Percentiles rank a stretch among this genome's conserved stretches.
Evolutionary conservation across 495 filamentous ascomycete species (phyloP).

Genomic region (Annulohypoxylon nitens): DNA sequence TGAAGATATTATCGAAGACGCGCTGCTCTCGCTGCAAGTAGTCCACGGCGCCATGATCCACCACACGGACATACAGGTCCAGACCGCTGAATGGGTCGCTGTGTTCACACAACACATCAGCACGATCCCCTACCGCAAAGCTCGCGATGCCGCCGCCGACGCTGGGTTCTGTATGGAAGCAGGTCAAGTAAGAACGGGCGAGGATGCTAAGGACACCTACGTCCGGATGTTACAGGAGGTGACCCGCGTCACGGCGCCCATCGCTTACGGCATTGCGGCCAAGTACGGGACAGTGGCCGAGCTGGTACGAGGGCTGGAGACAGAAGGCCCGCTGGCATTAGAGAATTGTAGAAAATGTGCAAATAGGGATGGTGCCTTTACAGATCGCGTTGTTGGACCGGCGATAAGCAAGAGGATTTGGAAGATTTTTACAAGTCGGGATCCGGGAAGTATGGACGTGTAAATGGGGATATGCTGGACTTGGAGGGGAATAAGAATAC

Average conservation of each 20-base stretch:
- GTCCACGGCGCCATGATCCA: conserved; percentile 76
- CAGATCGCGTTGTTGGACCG: conserved; percentile 74
- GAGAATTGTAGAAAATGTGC: conserved; percentile 75
- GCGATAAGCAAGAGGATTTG: conserved; percentile 78
- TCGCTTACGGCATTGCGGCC: conserved; percentile 77
- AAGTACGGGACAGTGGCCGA: conserved; percentile 70
- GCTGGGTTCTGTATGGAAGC: conserved; percentile 86
- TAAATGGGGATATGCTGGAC: conserved; percentile 46
- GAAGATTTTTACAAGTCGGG: conserved; percentile 78
- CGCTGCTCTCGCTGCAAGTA: conserved; percentile 79
- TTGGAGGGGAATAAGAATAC: not conserved
- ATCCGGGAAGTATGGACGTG: conserved; percentile 76
- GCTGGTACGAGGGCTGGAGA: conserved; percentile 70
- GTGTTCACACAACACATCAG: conserved; percentile 86
- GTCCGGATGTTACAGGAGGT: conserved; percentile 85
- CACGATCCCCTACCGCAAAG: conserved; percentile 76
- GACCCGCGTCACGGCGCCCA: conserved; percentile 75
- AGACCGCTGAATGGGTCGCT: conserved; percentile 82
- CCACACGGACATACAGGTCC: conserved; percentile 71
- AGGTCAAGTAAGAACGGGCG: conserved; percentile 82
- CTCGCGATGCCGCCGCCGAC: conserved; percentile 55
- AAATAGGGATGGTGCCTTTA: conserved; percentile 75
- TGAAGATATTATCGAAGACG: conserved; percentile 80
- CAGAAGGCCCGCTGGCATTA: conserved; percentile 69
- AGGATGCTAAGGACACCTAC: conserved; percentile 76